phyloP scores from a whole-genome alignment of 768 basidiomycete species.

The Cystobasidium tubakii region DNA sequence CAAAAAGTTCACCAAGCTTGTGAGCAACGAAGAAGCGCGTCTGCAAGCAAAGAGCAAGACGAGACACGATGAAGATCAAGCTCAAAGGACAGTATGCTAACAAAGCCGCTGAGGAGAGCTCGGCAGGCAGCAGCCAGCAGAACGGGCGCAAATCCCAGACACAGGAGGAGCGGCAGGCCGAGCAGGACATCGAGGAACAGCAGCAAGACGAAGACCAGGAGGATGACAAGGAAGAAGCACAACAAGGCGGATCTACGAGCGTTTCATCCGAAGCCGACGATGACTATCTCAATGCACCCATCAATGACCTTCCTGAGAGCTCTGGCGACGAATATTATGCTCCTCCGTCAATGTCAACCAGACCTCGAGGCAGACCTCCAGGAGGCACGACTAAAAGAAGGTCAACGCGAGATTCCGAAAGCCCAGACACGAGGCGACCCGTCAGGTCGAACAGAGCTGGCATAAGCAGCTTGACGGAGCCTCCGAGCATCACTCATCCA shows the following conservation, averaged over 20 bases:
- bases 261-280: conserved; percentile 38
- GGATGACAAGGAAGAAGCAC: background rate
- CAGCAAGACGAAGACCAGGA: conserved; percentile 57
- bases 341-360: conserved; percentile 47
- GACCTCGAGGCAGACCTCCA: conserved; percentile 5
- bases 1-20: background rate
- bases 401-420: conserved; percentile 1
- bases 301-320: conserved; percentile 46
- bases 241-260: conserved; percentile 3
- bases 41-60: background rate
- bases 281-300: conserved; percentile 28
- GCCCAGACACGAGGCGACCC: background rate
- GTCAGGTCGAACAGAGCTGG: background rate
- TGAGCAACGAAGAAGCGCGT: background rate
- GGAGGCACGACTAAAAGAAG: background rate
- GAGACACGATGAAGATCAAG: background rate
- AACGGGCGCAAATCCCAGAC: background rate
- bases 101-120: background rate
- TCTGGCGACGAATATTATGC: conserved; percentile 65
- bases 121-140: background rate
- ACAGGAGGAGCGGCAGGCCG: conserved; percentile 26
- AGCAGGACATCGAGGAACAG: conserved; percentile 51
- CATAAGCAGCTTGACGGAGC: conserved; percentile 56
- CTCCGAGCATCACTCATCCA: conserved; percentile 53
- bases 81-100: conserved; percentile 29